These are phyloP conservation scores for Centrapalus pauciflorus DNA, from an alignment of 129 eudicot genomes.

Conservation along the genomic window DNA sequence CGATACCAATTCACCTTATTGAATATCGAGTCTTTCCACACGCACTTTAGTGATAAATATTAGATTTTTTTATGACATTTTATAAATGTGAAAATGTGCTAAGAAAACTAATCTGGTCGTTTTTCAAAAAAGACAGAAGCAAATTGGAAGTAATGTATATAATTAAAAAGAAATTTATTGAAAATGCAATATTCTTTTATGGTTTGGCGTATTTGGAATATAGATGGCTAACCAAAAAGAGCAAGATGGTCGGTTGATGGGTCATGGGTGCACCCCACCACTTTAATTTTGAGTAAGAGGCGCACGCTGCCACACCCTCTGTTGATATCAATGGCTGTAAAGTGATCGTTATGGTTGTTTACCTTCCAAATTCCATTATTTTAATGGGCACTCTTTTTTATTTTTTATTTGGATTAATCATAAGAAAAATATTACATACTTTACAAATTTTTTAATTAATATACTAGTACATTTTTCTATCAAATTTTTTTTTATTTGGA, in stretches of 20 bases:
- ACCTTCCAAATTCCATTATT: not conserved
- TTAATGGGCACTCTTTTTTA: not conserved
- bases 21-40: no score
- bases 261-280: constrained; percentile 27
- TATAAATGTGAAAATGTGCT: no score
- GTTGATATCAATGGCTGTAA: constrained; percentile 17
- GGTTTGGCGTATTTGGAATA: constrained; percentile 1
- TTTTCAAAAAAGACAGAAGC: not conserved
- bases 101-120: no score
- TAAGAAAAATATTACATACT: no score
- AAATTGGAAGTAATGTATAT: not conserved
- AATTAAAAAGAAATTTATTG: not conserved
- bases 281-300: not conserved
- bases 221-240: constrained; percentile 20
- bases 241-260: constrained; percentile 23
- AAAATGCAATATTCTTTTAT: not conserved
- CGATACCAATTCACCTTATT: no score
- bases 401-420: not conserved
- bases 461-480: no score
- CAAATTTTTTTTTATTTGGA: no score
- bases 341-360: not conserved
- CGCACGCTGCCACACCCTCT: not conserved
- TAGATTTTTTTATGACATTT: no score
- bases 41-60: no score
- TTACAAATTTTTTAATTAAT: no score